Conservation (phyloP, 345 rosid genomes). For the Physaria fendleri region DNA sequence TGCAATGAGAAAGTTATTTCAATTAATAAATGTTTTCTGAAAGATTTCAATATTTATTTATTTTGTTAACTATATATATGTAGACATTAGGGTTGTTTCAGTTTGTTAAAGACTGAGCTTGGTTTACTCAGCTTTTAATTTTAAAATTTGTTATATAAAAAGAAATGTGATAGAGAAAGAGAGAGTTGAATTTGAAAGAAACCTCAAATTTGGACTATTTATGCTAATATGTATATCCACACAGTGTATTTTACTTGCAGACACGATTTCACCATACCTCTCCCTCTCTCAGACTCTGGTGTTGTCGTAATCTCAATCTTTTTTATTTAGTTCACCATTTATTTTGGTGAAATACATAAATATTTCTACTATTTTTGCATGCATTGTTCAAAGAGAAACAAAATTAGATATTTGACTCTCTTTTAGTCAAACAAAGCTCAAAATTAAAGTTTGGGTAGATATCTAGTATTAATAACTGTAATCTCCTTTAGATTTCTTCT, state of each 20-base stretch:
- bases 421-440: not conserved
- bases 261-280: constrained; percentile 29
- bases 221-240: constrained; percentile 6
- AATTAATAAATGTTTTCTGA: too few species aligned
- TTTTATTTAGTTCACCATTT: not conserved
- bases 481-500: too few species aligned
- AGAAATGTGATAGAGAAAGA: too few species aligned
- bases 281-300: not conserved
- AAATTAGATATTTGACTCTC: not conserved
- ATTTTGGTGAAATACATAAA: not conserved
- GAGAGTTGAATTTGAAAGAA: constrained; percentile 23
- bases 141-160: too few species aligned
- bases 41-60: too few species aligned
- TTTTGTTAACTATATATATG: too few species aligned
- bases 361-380: constrained; percentile 5
- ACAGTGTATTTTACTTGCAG: constrained; percentile 21
- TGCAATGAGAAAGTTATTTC: too few species aligned
- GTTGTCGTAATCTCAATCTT: constrained; percentile 11
- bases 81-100: too few species aligned
- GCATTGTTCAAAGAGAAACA: not conserved
- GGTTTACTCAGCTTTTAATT: too few species aligned
- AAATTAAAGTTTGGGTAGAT: not conserved
- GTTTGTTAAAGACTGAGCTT: too few species aligned
- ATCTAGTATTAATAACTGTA: too few species aligned
- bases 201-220: constrained; percentile 26